phyloP scores from a whole-genome alignment of 2,329 filamentous ascomycete genomes.

The Nemania serpens region DNA sequence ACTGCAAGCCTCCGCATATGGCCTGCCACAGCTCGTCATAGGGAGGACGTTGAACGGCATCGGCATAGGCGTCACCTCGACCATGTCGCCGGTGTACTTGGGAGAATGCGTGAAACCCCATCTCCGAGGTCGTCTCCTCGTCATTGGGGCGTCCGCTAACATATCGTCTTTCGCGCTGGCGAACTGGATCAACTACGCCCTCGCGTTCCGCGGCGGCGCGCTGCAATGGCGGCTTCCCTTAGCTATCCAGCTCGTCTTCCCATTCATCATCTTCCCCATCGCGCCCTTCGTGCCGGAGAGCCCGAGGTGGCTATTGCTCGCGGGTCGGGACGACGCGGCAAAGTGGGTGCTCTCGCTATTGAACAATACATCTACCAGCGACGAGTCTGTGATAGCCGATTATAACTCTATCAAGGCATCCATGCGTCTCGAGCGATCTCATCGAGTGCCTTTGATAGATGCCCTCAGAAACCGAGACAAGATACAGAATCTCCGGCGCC shows the following conservation, averaged over 20 bases:
- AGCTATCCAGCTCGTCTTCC: constrained; percentile 46
- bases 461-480: constrained; percentile 45
- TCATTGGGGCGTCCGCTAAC: constrained; percentile 42
- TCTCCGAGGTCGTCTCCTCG: constrained; percentile 35
- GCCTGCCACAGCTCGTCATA: constrained; percentile 38
- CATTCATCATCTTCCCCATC: constrained; percentile 41
- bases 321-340: constrained; percentile 52
- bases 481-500: constrained; percentile 45
- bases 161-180: constrained; percentile 48
- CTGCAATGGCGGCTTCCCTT: constrained; percentile 46
- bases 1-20: constrained; percentile 51
- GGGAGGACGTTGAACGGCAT: constrained; percentile 39
- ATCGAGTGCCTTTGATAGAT: constrained; percentile 41
- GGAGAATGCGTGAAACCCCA: constrained; percentile 37
- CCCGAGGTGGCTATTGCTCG: constrained; percentile 52
- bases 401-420: constrained; percentile 45
- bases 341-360: constrained; percentile 60
- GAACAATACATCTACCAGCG: constrained; percentile 40
- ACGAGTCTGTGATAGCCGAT: constrained; percentile 40
- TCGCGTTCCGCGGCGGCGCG: constrained; percentile 40
- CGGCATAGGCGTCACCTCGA: constrained; percentile 40
- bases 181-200: constrained; percentile 53
- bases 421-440: constrained; percentile 43
- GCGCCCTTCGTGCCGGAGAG: constrained; percentile 42
- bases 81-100: constrained; percentile 38